These are phyloP conservation scores for Crithidia bombi DNA, from an alignment of 208 protist genomes.

Conservation along the genomic window DNA sequence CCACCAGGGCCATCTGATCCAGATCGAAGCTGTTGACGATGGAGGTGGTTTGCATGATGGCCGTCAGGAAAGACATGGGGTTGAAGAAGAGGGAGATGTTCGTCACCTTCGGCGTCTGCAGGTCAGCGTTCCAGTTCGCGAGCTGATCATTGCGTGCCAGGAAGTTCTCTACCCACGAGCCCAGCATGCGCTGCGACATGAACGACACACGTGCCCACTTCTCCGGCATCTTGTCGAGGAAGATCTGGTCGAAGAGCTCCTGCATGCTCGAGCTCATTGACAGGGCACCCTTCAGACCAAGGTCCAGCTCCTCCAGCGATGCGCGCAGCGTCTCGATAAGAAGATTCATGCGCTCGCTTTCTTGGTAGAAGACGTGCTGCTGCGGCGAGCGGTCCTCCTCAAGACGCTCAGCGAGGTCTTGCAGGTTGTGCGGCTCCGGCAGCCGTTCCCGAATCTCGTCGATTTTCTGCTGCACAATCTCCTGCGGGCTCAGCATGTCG, in stretches of 20 bases:
- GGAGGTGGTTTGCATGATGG: conserved; percentile 98
- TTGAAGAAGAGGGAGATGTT: conserved; percentile 98
- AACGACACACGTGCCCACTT: conserved; percentile 97
- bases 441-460: conserved; percentile 92
- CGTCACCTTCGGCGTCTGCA: conserved; percentile 94
- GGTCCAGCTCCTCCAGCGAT: conserved; percentile 97
- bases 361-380: conserved; percentile 97
- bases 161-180: conserved; percentile 97
- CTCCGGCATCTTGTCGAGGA: conserved; percentile 93
- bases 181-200: conserved; percentile 94
- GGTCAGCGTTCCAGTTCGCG: conserved; percentile 91
- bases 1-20: conserved; percentile 95
- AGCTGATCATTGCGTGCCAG: conserved; percentile 95
- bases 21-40: conserved; percentile 97
- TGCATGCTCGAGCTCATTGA: conserved; percentile 94
- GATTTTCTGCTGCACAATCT: conserved; percentile 93
- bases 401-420: conserved; percentile 92
- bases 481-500: conserved; percentile 87
- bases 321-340: conserved; percentile 92
- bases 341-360: conserved; percentile 98
- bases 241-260: conserved; percentile 93
- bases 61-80: conserved; percentile 99
- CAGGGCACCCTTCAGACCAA: conserved; percentile 95
- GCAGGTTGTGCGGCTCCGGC: conserved; percentile 92
- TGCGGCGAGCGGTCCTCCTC: conserved; percentile 98